Evolutionary conservation across 768 basidiomycete species (phyloP).

Genomic region (Baorangia bicolor): DNA sequence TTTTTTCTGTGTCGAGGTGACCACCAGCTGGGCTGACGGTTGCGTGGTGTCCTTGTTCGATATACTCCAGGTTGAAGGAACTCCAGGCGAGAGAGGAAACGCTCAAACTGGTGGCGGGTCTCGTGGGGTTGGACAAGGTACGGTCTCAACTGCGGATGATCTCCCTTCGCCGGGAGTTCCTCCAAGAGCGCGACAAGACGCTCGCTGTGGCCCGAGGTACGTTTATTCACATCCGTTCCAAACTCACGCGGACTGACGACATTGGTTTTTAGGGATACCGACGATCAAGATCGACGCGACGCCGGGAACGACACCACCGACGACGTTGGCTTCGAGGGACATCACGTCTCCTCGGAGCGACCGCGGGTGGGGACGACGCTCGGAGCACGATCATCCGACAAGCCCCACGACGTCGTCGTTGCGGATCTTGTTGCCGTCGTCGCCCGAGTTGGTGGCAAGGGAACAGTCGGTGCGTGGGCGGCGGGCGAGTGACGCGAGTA

Average conservation of each 20-base stretch:
- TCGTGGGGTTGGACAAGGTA: constrained; percentile 84
- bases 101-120: constrained; percentile 76
- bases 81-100: constrained; percentile 72
- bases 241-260: not conserved
- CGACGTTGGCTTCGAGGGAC: constrained; percentile 49
- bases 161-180: constrained; percentile 65
- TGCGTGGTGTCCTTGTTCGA: not conserved
- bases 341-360: constrained; percentile 43
- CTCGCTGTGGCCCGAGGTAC: not conserved
- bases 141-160: constrained; percentile 78
- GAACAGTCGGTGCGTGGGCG: constrained; percentile 33
- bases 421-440: constrained; percentile 14
- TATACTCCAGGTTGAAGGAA: constrained; percentile 67
- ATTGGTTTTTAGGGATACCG: constrained; percentile 68
- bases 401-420: constrained; percentile 4
- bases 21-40: not conserved
- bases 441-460: constrained; percentile 26
- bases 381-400: constrained; percentile 1
- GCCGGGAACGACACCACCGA: constrained; percentile 28
- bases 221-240: not conserved
- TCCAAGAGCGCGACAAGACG: constrained; percentile 50
- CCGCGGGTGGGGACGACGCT: not conserved
- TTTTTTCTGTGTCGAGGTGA: not conserved
- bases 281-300: constrained; percentile 62
- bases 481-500: not conserved